phyloP scores from a whole-genome alignment of 2,329 filamentous ascomycete genomes.

The Arthrobotrys entomopaga region DNA sequence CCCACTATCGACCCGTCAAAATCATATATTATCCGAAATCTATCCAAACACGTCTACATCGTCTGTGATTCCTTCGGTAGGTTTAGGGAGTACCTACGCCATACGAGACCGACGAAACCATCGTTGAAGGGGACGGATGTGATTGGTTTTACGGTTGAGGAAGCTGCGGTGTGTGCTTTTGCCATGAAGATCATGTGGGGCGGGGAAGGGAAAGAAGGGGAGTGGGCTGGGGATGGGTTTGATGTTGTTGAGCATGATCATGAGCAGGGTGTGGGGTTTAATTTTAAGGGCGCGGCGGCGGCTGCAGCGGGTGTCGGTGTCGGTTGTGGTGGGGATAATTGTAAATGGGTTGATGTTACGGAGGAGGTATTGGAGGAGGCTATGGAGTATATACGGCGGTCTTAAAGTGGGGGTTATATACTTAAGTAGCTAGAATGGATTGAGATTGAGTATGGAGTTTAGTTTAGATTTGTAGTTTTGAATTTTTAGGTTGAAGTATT shows the following conservation, averaged over 20 bases:
- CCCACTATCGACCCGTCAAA: not conserved
- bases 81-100: slow-evolving; percentile 21
- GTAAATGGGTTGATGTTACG: slow-evolving; percentile 37
- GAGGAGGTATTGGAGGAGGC: slow-evolving; percentile 18
- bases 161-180: slow-evolving; percentile 27
- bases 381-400: slow-evolving; percentile 1
- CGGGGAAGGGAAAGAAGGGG: slow-evolving; percentile 17
- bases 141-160: slow-evolving; percentile 16
- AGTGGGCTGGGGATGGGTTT: slow-evolving; percentile 35
- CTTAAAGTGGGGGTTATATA: not conserved
- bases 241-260: slow-evolving; percentile 49
- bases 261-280: slow-evolving; percentile 18
- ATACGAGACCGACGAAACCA: not conserved
- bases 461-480: not conserved
- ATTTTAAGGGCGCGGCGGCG: too few relatives aligned
- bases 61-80: slow-evolving; percentile 4
- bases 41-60: slow-evolving; percentile 20
- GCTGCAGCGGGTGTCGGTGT: too few relatives aligned
- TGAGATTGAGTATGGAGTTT: not conserved
- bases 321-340: not conserved
- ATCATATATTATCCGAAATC: slow-evolving; percentile 30
- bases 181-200: slow-evolving; percentile 40
- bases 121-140: slow-evolving; percentile 6
- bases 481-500: too few relatives aligned
- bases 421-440: too few relatives aligned